These are phyloP conservation scores for Cerrena zonata DNA, from an alignment of 1,284 basidiomycete species.

Conservation along the genomic window DNA sequence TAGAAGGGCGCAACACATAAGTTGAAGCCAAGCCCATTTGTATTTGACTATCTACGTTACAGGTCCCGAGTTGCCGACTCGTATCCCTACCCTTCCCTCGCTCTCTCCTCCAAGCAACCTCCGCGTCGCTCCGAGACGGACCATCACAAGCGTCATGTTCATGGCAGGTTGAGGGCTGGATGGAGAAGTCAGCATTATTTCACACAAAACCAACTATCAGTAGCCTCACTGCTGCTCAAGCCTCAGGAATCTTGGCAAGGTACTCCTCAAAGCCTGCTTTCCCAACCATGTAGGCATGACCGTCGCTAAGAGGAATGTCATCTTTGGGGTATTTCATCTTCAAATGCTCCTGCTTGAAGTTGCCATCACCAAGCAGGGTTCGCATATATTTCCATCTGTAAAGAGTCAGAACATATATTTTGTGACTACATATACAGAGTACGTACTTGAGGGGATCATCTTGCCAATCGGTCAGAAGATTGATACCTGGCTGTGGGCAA, in stretches of 20 bases:
- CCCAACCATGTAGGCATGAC: neutral
- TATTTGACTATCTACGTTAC: too few species aligned
- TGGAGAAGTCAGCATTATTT: neutral
- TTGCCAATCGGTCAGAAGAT: constrained; percentile 1
- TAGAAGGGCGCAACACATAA: too few species aligned
- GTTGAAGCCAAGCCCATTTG: too few species aligned
- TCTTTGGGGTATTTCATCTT: neutral
- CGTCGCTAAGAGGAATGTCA: constrained; percentile 1
- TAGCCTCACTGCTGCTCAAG: neutral
- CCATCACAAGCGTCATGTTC: neutral
- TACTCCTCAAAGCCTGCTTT: neutral
- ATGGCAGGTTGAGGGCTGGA: neutral
- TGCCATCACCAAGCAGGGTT: neutral
- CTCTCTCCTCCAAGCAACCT: too few species aligned
- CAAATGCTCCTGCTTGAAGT: constrained; percentile 4
- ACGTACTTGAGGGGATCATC: neutral
- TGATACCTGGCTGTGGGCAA: constrained; percentile 1
- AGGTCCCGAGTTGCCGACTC: too few species aligned
- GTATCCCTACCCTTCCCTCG: too few species aligned
- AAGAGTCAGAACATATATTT: neutral
- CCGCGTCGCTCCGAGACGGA: too few species aligned
- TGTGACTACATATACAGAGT: neutral
- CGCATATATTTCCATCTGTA: neutral
- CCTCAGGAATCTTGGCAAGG: neutral
- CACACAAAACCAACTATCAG: neutral